phyloP scores from a whole-genome alignment of 208 protist genomes.

The Wallacemonas sp. region DNA sequence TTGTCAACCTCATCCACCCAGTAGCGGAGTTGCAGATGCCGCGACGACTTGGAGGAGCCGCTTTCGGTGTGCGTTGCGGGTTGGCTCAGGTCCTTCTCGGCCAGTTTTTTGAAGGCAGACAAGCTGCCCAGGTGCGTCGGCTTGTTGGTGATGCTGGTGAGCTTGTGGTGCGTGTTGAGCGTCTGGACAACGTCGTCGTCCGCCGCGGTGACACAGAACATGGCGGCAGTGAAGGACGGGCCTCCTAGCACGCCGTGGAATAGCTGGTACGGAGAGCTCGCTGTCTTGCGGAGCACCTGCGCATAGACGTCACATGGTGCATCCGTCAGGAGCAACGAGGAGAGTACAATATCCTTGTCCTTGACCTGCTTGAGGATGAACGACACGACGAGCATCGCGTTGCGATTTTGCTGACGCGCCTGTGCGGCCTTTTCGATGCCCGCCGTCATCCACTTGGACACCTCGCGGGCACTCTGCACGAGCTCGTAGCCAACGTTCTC shows the following conservation, averaged over 20 bases:
- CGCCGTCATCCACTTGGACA: slow-evolving; percentile 21
- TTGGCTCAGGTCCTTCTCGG: slow-evolving; percentile 37
- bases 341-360: slow-evolving; percentile 54
- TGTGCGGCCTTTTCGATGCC: slow-evolving; percentile 25
- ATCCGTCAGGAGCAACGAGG: slow-evolving; percentile 61
- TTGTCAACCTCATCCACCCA: not conserved
- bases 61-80: not conserved
- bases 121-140: slow-evolving; percentile 46
- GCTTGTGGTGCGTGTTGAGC: slow-evolving; percentile 54
- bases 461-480: slow-evolving; percentile 20
- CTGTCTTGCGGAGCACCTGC: slow-evolving; percentile 35
- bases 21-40: not conserved
- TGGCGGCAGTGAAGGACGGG: slow-evolving; percentile 47
- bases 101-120: slow-evolving; percentile 40
- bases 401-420: slow-evolving; percentile 6
- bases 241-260: slow-evolving; percentile 59
- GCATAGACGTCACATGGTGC: slow-evolving; percentile 34
- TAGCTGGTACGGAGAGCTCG: slow-evolving; percentile 33
- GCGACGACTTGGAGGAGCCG: not conserved
- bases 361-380: slow-evolving; percentile 55
- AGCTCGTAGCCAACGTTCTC: slow-evolving; percentile 45
- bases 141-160: slow-evolving; percentile 47
- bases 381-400: slow-evolving; percentile 47
- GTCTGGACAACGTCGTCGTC: slow-evolving; percentile 42
- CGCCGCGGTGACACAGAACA: slow-evolving; percentile 31